phyloP scores from a whole-genome alignment of 805 yeast species.

The Metschnikowia matae region DNA sequence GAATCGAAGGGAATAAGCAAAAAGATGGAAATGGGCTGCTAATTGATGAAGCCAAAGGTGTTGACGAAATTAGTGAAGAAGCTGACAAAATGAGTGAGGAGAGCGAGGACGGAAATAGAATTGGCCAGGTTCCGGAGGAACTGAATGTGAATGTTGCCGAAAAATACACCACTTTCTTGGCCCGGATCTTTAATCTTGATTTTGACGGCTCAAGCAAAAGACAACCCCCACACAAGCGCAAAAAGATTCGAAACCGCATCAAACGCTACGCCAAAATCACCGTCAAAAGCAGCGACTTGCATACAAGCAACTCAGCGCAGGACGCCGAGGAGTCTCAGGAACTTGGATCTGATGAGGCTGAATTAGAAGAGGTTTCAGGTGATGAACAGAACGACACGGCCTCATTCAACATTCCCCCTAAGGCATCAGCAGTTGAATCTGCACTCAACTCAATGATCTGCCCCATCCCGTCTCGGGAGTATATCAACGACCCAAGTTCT shows the following conservation, averaged over 20 bases:
- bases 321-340: neutral
- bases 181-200: constrained; percentile 13
- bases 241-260: constrained; percentile 6
- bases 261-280: constrained; percentile 15
- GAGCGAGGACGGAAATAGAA: neutral
- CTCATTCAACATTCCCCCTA: constrained; percentile 42
- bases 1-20: neutral
- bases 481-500: constrained; percentile 29
- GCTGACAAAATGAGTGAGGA: neutral
- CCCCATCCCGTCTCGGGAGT: constrained; percentile 36
- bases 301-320: neutral
- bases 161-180: constrained; percentile 13
- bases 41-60: neutral
- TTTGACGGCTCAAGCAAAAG: constrained; percentile 4
- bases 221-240: constrained; percentile 10
- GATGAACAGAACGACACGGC: constrained; percentile 5
- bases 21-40: neutral
- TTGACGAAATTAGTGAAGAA: neutral
- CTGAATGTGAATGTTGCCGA: constrained; percentile 9
- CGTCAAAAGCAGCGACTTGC: constrained; percentile 19
- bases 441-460: constrained; percentile 38
- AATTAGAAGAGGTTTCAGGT: neutral
- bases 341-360: neutral
- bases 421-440: constrained; percentile 40
- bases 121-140: constrained; percentile 34